These are phyloP conservation scores for Solanum bulbocastanum DNA, from an alignment of 257 asterid genomes.

Conservation along the genomic window DNA sequence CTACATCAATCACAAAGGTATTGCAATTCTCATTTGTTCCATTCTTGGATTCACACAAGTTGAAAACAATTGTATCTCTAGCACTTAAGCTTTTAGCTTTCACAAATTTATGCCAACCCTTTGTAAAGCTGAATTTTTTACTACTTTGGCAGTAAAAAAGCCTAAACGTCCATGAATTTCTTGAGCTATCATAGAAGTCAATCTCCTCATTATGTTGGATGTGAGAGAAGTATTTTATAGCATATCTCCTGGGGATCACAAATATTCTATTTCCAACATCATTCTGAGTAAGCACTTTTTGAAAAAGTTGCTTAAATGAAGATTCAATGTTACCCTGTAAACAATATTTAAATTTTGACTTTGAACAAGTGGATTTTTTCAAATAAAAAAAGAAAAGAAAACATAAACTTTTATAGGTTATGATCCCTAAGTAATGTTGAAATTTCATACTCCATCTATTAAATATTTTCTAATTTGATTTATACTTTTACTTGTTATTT, in stretches of 20 bases:
- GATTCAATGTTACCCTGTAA: no score
- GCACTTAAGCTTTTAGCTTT: slow-evolving; percentile 35
- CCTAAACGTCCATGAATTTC: slow-evolving; percentile 52
- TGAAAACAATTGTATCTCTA: slow-evolving; percentile 39
- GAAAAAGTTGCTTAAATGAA: slow-evolving; percentile 15
- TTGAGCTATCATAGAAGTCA: slow-evolving; percentile 29
- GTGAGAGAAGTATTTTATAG: slow-evolving; percentile 28
- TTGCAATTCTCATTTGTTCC: slow-evolving; percentile 10
- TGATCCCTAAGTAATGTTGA: not conserved
- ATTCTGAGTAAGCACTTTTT: slow-evolving; percentile 56
- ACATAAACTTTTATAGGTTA: not conserved
- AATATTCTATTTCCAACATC: slow-evolving; percentile 47
- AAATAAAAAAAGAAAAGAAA: not conserved
- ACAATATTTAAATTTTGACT: not conserved
- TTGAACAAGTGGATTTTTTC: not conserved
- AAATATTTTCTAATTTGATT: no score
- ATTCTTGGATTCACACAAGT: slow-evolving; percentile 26
- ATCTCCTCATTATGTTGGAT: slow-evolving; percentile 28
- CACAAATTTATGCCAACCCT: slow-evolving; percentile 66
- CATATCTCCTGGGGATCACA: slow-evolving; percentile 51
- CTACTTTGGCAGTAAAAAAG: slow-evolving; percentile 74
- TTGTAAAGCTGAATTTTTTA: slow-evolving; percentile 62
- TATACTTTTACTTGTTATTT: no score
- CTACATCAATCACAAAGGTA: slow-evolving; percentile 33
- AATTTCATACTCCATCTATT: not conserved